phyloP scores from a whole-genome alignment of 352 stramenopile species.

The Salisapilia sapeloensis region DNA sequence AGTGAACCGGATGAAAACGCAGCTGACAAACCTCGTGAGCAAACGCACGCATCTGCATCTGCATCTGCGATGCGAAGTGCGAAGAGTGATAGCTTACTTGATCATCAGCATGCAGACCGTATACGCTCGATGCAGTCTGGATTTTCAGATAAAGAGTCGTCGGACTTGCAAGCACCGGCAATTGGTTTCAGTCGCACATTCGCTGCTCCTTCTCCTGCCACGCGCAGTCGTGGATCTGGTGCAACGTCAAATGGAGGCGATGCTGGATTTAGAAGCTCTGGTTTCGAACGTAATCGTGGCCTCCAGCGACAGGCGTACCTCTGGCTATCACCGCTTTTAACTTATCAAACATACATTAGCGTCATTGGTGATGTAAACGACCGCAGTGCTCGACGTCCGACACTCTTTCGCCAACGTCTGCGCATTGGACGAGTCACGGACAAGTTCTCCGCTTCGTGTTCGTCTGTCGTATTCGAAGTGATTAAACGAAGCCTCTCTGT shows the following conservation, averaged over 20 bases:
- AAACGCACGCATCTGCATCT: too few species aligned
- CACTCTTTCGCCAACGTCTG: slow-evolving; percentile 41
- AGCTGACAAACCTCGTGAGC: too few species aligned
- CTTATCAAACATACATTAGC: slow-evolving; percentile 52
- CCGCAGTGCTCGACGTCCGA: slow-evolving; percentile 16
- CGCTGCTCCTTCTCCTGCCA: slow-evolving; percentile 3
- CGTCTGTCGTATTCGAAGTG: slow-evolving; percentile 76
- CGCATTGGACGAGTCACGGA: slow-evolving; percentile 64
- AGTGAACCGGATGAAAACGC: slow-evolving; percentile 7
- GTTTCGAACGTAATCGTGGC: too few species aligned
- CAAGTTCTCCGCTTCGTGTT: slow-evolving; percentile 39
- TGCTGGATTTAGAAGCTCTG: too few species aligned
- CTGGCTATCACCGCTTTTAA: slow-evolving; percentile 57
- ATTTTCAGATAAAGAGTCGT: slow-evolving; percentile 30
- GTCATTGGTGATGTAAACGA: slow-evolving; percentile 28
- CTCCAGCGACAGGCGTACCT: too few species aligned
- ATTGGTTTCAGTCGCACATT: slow-evolving; percentile 26
- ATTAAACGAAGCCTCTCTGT: slow-evolving; percentile 81
- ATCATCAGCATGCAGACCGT: slow-evolving; percentile 26
- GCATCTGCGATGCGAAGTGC: too few species aligned
- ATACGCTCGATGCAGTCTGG: slow-evolving; percentile 49
- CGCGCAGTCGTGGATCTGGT: too few species aligned
- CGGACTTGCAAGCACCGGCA: slow-evolving; percentile 47
- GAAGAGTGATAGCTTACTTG: too few species aligned
- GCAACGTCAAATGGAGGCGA: too few species aligned